phyloP scores from a whole-genome alignment of 2,329 filamentous ascomycete genomes.

The Colletotrichum cereale region DNA sequence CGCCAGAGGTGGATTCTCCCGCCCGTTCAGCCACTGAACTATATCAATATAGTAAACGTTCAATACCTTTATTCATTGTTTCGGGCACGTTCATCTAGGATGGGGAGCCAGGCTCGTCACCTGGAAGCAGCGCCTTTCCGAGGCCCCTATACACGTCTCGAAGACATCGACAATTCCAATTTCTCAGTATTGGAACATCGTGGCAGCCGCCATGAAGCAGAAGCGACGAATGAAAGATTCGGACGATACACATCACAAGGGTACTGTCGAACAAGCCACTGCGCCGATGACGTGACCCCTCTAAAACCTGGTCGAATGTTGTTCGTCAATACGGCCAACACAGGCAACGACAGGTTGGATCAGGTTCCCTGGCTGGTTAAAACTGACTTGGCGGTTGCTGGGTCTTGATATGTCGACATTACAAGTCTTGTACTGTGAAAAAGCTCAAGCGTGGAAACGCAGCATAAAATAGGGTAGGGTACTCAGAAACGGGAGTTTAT shows the following conservation, averaged over 20 bases:
- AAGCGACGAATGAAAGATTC: conserved; percentile 41
- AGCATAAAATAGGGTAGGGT: not conserved
- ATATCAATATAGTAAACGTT: too few species aligned
- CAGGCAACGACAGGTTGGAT: conserved; percentile 56
- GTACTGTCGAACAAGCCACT: conserved; percentile 55
- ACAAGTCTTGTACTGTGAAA: not conserved
- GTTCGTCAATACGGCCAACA: conserved; percentile 71
- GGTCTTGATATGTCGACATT: not conserved
- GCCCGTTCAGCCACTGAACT: too few species aligned
- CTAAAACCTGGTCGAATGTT: conserved; percentile 61
- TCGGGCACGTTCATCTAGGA: conserved; percentile 70
- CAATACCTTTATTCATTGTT: conserved; percentile 70
- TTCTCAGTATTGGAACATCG: conserved; percentile 54
- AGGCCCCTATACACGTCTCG: conserved; percentile 53
- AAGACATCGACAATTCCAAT: conserved; percentile 56
- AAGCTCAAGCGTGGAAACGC: not conserved
- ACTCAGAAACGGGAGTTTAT: too few species aligned
- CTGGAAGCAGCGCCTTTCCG: conserved; percentile 51
- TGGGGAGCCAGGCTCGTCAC: conserved; percentile 68
- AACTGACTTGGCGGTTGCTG: conserved; percentile 53
- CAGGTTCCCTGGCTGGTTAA: conserved; percentile 65
- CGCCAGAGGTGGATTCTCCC: too few species aligned
- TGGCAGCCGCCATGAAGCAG: conserved; percentile 41
- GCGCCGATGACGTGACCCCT: conserved; percentile 46
- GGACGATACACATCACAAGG: conserved; percentile 45